Evolutionary conservation across 1,284 basidiomycete genomes (phyloP).

Genomic region (Sanghuangporus weigelae): DNA sequence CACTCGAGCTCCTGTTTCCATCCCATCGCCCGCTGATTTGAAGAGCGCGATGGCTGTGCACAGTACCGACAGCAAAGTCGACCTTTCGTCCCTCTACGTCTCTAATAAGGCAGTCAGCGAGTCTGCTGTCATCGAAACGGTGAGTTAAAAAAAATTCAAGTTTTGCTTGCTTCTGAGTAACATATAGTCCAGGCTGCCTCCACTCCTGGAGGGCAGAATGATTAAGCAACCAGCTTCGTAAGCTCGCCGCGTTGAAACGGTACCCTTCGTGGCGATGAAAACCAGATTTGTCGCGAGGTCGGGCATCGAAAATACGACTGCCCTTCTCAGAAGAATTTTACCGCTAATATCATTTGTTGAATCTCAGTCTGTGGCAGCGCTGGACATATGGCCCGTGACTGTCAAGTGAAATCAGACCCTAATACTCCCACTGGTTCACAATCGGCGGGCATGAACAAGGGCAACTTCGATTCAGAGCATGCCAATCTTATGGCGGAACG

Average conservation of each 20-base stretch:
- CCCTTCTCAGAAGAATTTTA: conserved; percentile 93
- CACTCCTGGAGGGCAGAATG: conserved; percentile 98
- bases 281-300: conserved; percentile 94
- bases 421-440: conserved; percentile 41
- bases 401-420: conserved; percentile 78
- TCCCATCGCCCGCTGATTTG: no score
- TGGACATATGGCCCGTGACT: conserved; percentile 97
- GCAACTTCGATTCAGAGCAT: conserved; percentile 95
- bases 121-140: conserved; percentile 99
- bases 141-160: conserved; percentile 36
- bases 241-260: conserved; percentile 97
- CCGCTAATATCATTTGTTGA: conserved; percentile 96
- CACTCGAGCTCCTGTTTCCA: no score
- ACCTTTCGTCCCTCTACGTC: no score
- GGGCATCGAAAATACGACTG: conserved; percentile 97
- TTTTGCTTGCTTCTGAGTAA: conserved; percentile 13
- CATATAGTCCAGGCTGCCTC: conserved; percentile 76
- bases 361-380: conserved; percentile 92
- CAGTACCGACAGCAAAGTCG: no score
- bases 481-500: conserved; percentile 97
- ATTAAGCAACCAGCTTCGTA: conserved; percentile 98
- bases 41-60: no score
- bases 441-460: conserved; percentile 32
- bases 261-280: conserved; percentile 98
- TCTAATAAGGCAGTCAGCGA: no score